These are phyloP conservation scores for Coniochaeta sp. DNA, from an alignment of 2,329 filamentous ascomycete genomes.

Conservation along the genomic window DNA sequence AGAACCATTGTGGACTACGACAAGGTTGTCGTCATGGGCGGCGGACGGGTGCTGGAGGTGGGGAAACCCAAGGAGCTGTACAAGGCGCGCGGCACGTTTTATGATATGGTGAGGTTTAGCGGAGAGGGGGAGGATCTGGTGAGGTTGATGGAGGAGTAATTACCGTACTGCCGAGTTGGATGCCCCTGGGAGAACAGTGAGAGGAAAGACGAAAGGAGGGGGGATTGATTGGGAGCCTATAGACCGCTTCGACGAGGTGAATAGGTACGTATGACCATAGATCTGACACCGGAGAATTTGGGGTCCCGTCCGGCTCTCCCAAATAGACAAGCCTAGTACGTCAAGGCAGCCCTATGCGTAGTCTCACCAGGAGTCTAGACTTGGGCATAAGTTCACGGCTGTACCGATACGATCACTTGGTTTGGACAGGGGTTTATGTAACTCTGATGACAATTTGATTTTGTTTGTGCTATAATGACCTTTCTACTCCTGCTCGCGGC, in stretches of 20 bases:
- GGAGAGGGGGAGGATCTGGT: conserved; percentile 41
- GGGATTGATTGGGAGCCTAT: neutral
- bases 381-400: too few relatives aligned
- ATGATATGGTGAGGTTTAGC: conserved; percentile 48
- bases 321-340: neutral
- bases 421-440: too few relatives aligned
- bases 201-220: neutral
- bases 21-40: conserved; percentile 47
- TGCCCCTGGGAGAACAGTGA: neutral
- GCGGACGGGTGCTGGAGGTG: conserved; percentile 43
- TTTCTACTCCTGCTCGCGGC: too few relatives aligned
- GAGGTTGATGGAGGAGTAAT: conserved; percentile 17
- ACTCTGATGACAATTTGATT: too few relatives aligned
- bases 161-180: neutral
- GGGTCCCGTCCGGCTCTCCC: neutral
- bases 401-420: too few relatives aligned
- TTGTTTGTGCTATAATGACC: too few relatives aligned
- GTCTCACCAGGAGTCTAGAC: too few relatives aligned
- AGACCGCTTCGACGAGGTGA: neutral
- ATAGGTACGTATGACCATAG: neutral
- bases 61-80: conserved; percentile 41
- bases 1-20: conserved; percentile 55
- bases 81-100: conserved; percentile 35
- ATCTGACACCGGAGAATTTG: neutral
- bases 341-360: too few relatives aligned